Percentiles rank a stretch among this genome's conserved stretches.
These are phyloP conservation scores for Neonothopanus nambi DNA, from an alignment of 1,284 basidiomycete species.

Conservation along the genomic window DNA sequence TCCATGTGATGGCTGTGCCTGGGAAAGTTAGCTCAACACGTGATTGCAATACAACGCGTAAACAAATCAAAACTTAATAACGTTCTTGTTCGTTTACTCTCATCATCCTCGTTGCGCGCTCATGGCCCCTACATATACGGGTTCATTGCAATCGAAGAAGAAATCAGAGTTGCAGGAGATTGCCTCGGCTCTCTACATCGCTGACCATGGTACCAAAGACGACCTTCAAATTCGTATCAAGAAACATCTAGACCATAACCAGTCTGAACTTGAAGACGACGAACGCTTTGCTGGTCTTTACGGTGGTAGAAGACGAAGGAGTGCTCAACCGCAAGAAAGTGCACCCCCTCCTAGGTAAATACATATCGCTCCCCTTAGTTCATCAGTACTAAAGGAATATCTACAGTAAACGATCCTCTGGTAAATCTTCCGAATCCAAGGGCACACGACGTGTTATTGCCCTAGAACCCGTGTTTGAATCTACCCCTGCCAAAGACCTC, in stretches of 20 bases:
- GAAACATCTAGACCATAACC: conserved; percentile 54
- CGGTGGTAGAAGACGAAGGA: conserved; percentile 40
- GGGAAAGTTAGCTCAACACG: too few species aligned
- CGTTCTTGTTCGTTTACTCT: neutral
- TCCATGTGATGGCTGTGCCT: too few species aligned
- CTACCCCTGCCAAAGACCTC: conserved; percentile 45
- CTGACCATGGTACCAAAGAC: conserved; percentile 58
- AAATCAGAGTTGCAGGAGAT: conserved; percentile 63
- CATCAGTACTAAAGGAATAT: conserved; percentile 15
- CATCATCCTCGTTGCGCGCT: conserved; percentile 18
- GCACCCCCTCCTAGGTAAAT: conserved; percentile 13
- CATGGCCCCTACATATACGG: conserved; percentile 41
- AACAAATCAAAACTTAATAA: neutral
- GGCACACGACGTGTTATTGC: conserved; percentile 32
- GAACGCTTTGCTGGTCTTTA: conserved; percentile 57
- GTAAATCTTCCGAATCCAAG: conserved; percentile 18
- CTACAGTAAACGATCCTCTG: conserved; percentile 22
- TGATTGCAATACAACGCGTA: neutral
- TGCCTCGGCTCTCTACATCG: conserved; percentile 49
- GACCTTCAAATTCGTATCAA: conserved; percentile 59
- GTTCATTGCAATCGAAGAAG: conserved; percentile 56
- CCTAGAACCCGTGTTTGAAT: conserved; percentile 41
- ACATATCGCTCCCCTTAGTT: conserved; percentile 12
- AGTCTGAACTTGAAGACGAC: conserved; percentile 50
- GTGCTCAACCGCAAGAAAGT: conserved; percentile 35